These are phyloP conservation scores for Leccinum fuscescens DNA, from an alignment of 1,284 basidiomycete genomes.

Conservation along the genomic window DNA sequence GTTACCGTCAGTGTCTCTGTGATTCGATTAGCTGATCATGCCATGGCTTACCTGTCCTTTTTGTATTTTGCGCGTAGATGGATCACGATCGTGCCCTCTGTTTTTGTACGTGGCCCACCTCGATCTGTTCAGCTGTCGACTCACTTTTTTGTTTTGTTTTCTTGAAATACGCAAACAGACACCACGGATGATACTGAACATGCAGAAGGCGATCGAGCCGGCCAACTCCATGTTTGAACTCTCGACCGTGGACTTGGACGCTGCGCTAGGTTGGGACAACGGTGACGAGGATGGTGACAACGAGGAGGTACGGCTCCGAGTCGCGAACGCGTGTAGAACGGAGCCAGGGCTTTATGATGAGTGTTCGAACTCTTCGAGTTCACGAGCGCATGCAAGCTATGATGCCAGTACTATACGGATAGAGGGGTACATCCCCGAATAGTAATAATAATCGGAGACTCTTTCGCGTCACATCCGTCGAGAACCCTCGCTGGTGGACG, in stretches of 20 bases:
- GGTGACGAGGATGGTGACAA: neutral
- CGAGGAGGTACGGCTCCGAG: neutral
- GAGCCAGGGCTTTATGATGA: neutral
- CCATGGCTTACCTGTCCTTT: neutral
- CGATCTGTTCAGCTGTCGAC: neutral
- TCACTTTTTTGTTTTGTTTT: neutral
- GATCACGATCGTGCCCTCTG: slow-evolving; percentile 11
- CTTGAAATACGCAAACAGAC: slow-evolving; percentile 11
- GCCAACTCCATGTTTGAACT: slow-evolving; percentile 10
- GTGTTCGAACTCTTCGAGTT: neutral
- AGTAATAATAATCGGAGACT: neutral
- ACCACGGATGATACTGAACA: slow-evolving; percentile 24
- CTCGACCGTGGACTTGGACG: slow-evolving; percentile 12
- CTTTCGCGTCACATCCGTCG: too few species aligned
- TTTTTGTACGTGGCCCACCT: slow-evolving; percentile 12
- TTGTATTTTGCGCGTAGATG: slow-evolving; percentile 11
- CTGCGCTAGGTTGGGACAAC: neutral
- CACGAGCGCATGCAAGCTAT: neutral
- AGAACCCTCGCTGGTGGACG: too few species aligned
- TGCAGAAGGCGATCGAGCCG: slow-evolving; percentile 18
- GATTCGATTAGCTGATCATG: neutral
- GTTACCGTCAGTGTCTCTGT: slow-evolving; percentile 14
- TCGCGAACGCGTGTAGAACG: neutral
- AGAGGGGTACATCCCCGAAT: neutral
- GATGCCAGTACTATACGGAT: neutral